Evolutionary conservation across 2,329 filamentous ascomycete species (phyloP), one percentile per base, ranked within the genome.

Genomic region (Aureobasidium zeae): DNA sequence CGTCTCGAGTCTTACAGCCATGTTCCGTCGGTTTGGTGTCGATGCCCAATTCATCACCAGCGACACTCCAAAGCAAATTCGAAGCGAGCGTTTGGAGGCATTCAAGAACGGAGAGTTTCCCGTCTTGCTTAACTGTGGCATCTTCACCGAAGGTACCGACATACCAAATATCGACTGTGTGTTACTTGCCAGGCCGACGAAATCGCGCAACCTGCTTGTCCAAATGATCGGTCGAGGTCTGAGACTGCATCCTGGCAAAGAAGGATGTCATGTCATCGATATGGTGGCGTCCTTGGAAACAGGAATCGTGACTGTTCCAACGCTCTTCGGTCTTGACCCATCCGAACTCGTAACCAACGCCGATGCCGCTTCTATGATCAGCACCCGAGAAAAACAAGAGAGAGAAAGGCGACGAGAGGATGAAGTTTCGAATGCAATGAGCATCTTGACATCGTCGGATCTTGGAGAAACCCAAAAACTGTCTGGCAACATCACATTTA

Each of bases 171-270:
- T 98, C 52, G 91, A 98, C 65, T 96, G 91, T 57, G 77, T 98
- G 17, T 59, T 98, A 7, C 72, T 98, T 7, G 87, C 83, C 3
- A 72, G 91, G 17, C 91, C 91, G 0, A 98, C 91, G 1, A 80
- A 81, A 53, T 96, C 91, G 12, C 79, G 84, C n/a, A 96, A 95
- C 54, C 68, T 98, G 2, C 75, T 98, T 1, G 79, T 96, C 1
- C 91, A 98, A 63, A 98, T 98, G 91, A 94, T 98, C 49, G 91
- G 91, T 1, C 76, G 91, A 54, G 91, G 91, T 4, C 84, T 98
- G 77, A 78, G 91, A 30, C 66, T 95, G 28, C 74, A 86, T 58
- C 70, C 79, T 1, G 83, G 76, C 10, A 98, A 98, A 63, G 67
- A 79, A 28, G 77, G 96, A 57, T 98, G 91, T 53, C 91, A 96